phyloP scores from a whole-genome alignment of 345 rosid genomes.

The Eucalyptus pumila region DNA sequence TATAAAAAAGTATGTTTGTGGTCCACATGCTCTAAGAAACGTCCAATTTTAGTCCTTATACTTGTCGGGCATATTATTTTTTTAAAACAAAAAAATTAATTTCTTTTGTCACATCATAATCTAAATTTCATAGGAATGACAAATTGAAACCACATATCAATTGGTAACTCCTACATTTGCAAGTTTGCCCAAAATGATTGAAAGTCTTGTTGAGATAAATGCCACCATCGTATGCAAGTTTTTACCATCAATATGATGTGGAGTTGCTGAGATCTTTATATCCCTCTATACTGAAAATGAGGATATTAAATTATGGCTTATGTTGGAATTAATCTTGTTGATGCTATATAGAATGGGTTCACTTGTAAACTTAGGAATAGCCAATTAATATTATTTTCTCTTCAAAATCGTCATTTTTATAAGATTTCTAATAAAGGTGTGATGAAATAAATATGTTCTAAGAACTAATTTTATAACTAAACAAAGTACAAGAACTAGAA shows the following conservation, averaged over 20 bases:
- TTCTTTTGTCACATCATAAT: not conserved
- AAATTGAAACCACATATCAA: rapidly evolving
- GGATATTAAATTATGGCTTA: not conserved
- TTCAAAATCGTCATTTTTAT: not conserved
- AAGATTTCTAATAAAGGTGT: not conserved
- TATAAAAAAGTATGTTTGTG: not conserved
- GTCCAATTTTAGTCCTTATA: not conserved
- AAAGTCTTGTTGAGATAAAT: not conserved
- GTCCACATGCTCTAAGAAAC: not conserved
- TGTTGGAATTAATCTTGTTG: not conserved
- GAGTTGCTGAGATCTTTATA: not conserved
- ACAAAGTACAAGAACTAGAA: not conserved
- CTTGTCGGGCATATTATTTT: not conserved
- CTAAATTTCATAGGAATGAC: rapidly evolving
- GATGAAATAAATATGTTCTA: not conserved
- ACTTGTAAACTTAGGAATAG: not conserved
- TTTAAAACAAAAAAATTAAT: rapidly evolving
- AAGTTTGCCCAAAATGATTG: not conserved
- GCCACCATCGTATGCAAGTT: rapidly evolving
- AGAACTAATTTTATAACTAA: rapidly evolving
- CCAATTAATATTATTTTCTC: not conserved
- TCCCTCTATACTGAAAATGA: not conserved
- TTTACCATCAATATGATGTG: not conserved
- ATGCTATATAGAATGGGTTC: not conserved
- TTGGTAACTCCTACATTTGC: not conserved